Evolutionary conservation across 495 filamentous ascomycete genomes (phyloP), one percentile per base, ranked within the genome.

Genomic region (Pseudomonodictys pantanalensis): DNA sequence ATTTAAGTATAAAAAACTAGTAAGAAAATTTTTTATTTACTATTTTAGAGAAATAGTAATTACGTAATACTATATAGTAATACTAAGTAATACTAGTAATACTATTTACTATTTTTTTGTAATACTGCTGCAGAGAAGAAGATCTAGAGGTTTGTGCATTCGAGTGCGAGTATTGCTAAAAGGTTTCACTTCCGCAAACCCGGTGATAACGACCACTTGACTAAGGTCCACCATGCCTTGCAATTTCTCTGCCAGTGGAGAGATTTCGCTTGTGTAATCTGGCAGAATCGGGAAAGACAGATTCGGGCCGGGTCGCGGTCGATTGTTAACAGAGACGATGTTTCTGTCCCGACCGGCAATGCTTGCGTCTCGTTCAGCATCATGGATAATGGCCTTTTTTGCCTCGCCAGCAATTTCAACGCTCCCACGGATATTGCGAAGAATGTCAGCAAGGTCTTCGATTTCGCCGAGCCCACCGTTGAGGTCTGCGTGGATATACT

Each of bases 101-200:
- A n/a, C n/a, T n/a, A n/a, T n/a, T n/a, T n/a, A n/a, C n/a, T n/a
- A n/a, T n/a, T n/a, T n/a, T n/a, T n/a, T n/a, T n/a, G n/a, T n/a
- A n/a, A n/a, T n/a, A n/a, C n/a, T n/a, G n/a, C n/a, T n/a, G n/a
- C n/a, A n/a, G n/a, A n/a, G n/a, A n/a, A n/a, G n/a, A n/a, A n/a
- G n/a, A n/a, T n/a, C n/a, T n/a, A n/a, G n/a, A n/a, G n/a, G n/a
- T n/a, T n/a, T n/a, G n/a, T n/a, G n/a, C n/a, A n/a, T n/a, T n/a
- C n/a, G n/a, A n/a, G 68, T 70, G 2, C 68, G 51, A 29, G 68
- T 32, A 42, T 51, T 68, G 9, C 68, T 66, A 52, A 53, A 68
- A 3, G 68, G 68, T 11, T 62, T 62, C 1, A 70, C 20, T 35
- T 70, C 68, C 0, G 66, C 52, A 43, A 57, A 70, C 2, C 68